Evolutionary conservation across 2,329 filamentous ascomycete genomes (phyloP), one percentile per base, ranked within the genome.

Genomic region (Fusarium annulatum): DNA sequence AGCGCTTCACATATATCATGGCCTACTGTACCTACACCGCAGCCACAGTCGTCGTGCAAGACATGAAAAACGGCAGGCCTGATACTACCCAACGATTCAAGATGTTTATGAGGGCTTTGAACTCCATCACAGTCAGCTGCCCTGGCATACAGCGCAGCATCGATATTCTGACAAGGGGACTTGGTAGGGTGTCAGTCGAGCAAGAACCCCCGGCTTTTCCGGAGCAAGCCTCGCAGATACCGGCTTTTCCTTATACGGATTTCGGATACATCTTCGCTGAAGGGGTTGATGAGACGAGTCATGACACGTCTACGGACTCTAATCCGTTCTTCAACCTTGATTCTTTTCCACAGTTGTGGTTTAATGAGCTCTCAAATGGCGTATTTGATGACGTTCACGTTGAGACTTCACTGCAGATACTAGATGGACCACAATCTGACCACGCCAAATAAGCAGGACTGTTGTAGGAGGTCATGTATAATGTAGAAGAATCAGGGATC

Each of bases 1-100:
- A 38, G 1, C 53, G 53, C 0, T 63, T 63, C 1, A 60, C 60
- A 9, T 63, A 63, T 28, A 60, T 63, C n/a, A 63, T 63, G 60
- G 53, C 60, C 1, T 63, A 63, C 9, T 63, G 60, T 7, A 63
- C 60, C 6, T 63, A 63, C 2, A 63, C 41, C 1, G 53, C 60
- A 28, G 53, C 60, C 19, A 63, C 60, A 0, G 52, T 63, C 1
- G 33, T 63, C 2, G 53, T 63, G 4, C 33, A 63, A 2, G 60
- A 60, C 18, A 63, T 60, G 60, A 63, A 63, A 28, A 34, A 19
- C 18, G 41, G 60, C 1, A 26, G n/a, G 10, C 26, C 26, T 9
- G 34, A 30, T 14, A 63, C 60, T 1, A 14, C 3, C 2, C 6
- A 9, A 6, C 53, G 53, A 18, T 28, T 60, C 23, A 30, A 60